Evolutionary conservation across 352 stramenopile species (phyloP), one percentile per base, ranked within the genome.

Genomic region (Peronospora tabacina): DNA sequence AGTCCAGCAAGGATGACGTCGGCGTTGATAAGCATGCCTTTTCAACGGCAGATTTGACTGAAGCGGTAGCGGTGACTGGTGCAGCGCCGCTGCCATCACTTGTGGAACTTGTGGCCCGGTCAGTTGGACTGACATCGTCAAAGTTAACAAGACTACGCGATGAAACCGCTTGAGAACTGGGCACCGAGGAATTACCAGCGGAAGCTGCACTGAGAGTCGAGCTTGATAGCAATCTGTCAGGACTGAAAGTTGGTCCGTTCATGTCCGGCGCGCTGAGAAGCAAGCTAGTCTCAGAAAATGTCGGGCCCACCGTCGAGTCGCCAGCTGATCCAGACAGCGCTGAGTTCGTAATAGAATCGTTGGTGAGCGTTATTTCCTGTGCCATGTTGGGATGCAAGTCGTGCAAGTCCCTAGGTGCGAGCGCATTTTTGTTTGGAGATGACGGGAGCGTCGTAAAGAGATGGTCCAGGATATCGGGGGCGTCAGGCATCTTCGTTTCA

Each of bases 1-100:
- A 84, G 52, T 75, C 64, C 34, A 83, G 54, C 41, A 80, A 49
- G 33, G 70, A 69, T 2, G 61, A 54, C 24, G 44, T 53, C 13
- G 56, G 56, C 7, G 47, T 63, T 13, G 61, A 44, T 43, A 70
- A 40, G 10, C 61, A 70, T 39, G 37, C 50, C 30, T 61, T 69
- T 13, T 66, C 61, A 15, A 22, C 17, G 34, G 32, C 26, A 40
- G 26, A 12, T 41, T 63, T 66, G 20, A 44, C 61, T 16, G 61
- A 61, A n/a, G 38, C 49, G 16, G 60, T 30, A 29, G 61, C 49
- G 19, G 58, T 30, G 24, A 58, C 35, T 9, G 51, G 46, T 10
- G 37, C 28, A 15, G 10, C 20, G n/a, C 8, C 46, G 35, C 17
- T 22, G 22, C 17, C 26, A 26, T 22, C 44, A 34, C 16, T 37